Conservation (phyloP, 768 basidiomycete species). For the Hygrocybe punicea region DNA sequence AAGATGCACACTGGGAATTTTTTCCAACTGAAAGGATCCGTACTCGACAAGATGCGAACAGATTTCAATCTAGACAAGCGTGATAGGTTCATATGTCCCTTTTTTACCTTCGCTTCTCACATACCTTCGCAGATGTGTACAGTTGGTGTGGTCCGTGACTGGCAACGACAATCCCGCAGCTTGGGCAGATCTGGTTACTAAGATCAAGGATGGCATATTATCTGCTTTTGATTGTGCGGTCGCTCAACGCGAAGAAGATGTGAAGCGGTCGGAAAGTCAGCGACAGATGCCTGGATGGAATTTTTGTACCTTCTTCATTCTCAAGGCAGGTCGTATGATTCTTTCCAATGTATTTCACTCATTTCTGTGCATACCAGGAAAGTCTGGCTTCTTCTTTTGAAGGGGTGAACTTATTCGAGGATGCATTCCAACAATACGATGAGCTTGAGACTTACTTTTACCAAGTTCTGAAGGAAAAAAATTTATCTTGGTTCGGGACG, state of each 20-base stretch:
- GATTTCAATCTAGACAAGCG: conserved; percentile 90
- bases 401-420: conserved; percentile 84
- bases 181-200: conserved; percentile 86
- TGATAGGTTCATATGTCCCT: conserved; percentile 57
- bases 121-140: conserved; percentile 59
- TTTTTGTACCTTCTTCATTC: conserved; percentile 93
- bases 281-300: conserved; percentile 96
- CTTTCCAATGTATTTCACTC: conserved; percentile 1
- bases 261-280: conserved; percentile 84
- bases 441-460: conserved; percentile 87
- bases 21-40: conserved; percentile 80
- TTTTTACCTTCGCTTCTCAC: conserved; percentile 14
- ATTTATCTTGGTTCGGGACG: conserved; percentile 88
- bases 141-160: conserved; percentile 65
- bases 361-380: conserved; percentile 54
- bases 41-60: conserved; percentile 84
- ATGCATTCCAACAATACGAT: conserved; percentile 83
- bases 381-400: conserved; percentile 90
- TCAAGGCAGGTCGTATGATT: conserved; percentile 60
- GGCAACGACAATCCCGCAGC: conserved; percentile 70
- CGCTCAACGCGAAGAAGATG: conserved; percentile 80
- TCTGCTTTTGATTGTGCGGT: conserved; percentile 79
- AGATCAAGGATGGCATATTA: conserved; percentile 88
- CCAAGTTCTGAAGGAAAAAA: conserved; percentile 70
- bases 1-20: conserved; percentile 58